Base-by-base conservation (phyloP, 495 filamentous ascomycete species). In the Xylaria longipes region DNA sequence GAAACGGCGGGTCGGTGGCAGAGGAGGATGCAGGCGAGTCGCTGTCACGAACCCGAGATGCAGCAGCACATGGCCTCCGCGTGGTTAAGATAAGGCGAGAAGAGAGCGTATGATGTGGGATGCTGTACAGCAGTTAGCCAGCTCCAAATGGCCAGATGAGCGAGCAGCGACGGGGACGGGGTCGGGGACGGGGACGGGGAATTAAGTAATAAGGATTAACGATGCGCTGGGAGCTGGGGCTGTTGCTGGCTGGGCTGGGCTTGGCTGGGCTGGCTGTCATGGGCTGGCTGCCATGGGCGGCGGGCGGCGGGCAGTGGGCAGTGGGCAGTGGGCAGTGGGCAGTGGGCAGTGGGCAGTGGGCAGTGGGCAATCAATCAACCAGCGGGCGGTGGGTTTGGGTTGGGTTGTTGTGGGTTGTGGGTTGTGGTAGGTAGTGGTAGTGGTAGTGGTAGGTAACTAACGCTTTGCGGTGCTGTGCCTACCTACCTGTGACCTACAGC, bases 61-160 rank as follows among this genome's bases (percentile, higher is more conserved):
- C 58, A 56, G 37, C 45, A 63, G 68, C 68, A 56, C 68, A 70
- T 70, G 68, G 46, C 57, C 43, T 45, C 43, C 50, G 57, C 39
- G 57, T 37, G 62, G 29, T 39, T 35, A 45, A 22, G 57, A 46
- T 15, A 29, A 62, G 4, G 35, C 5, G 22, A 52, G 57, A 58
- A 58, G 25, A 45, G 60, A 63, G 39, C 60, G 57, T 70, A 58
- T 70, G 68, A 45, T 58, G 56, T 64, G 46, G 58, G 41, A 72
- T 61, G 50, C 60, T 63, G 60, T 33, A 43, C 35, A 43, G 37
- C 60, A 63, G 60, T 63, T 43, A 41, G 60, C 60, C 60, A 22
- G 57, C 57, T 43, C 60, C 60, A 33, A 63, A 11, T 63, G 35
- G 60, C 60, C 60, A 60, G 57, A 60, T 60, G 57, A 60, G 57